phyloP scores from a whole-genome alignment of 2,329 filamentous ascomycete genomes.

The Colletotrichum lupini region DNA sequence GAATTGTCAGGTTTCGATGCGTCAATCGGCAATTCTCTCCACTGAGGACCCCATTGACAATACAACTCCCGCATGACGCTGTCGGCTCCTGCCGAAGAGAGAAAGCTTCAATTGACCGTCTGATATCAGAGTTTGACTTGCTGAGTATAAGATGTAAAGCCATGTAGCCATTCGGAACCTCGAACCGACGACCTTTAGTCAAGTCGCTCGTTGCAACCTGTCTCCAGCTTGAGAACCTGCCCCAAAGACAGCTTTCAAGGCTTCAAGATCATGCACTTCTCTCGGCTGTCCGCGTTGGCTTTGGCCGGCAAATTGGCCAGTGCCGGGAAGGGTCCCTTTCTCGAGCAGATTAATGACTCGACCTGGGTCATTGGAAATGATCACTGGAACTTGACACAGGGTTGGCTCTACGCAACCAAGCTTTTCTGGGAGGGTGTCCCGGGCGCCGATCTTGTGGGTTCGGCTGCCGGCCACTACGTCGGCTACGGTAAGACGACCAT shows the following conservation, averaged over 20 bases:
- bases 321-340: slow-evolving; percentile 30
- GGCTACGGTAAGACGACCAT: slow-evolving; percentile 19
- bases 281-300: not conserved
- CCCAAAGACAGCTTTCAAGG: not conserved
- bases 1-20: slow-evolving; percentile 13
- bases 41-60: not conserved
- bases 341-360: slow-evolving; percentile 22
- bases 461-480: slow-evolving; percentile 29
- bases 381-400: slow-evolving; percentile 36
- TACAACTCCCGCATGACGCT: slow-evolving; percentile 4
- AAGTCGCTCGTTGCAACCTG: not conserved
- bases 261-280: slow-evolving; percentile 9
- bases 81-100: slow-evolving; percentile 22
- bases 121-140: not conserved
- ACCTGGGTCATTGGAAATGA: slow-evolving; percentile 36
- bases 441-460: slow-evolving; percentile 33
- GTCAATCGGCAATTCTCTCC: slow-evolving; percentile 9
- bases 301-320: slow-evolving; percentile 3
- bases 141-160: not conserved
- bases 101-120: slow-evolving; percentile 27
- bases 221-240: not conserved
- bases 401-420: slow-evolving; percentile 28
- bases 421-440: slow-evolving; percentile 33
- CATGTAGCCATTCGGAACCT: not conserved
- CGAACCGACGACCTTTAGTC: not conserved